Base-by-base conservation (phyloP, 441 rosid genomes). In the Mallotus japonicus region DNA sequence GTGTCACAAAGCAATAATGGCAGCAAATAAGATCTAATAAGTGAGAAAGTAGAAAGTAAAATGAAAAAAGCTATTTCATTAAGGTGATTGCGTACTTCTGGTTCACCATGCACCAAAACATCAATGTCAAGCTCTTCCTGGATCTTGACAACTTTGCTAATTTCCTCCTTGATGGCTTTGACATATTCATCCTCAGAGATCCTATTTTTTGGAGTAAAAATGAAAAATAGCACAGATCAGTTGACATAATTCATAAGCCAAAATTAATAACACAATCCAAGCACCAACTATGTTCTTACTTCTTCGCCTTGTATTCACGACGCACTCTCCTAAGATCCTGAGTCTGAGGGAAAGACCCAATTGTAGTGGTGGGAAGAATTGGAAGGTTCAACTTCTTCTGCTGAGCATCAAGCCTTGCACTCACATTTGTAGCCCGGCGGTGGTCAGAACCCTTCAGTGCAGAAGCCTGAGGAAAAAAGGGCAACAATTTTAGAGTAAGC, bases 321-420 rank as follows among this genome's bases (percentile, higher is more conserved):
- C 99, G 99, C 46, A 92, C 97, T 65, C 92, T 92, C 81, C 99
- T 91, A 72, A 95, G 97, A 57, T 92, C 99, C 67, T 82, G 53
- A 19, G 97, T 95, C 76, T 92, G 99, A 62, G 99, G 97, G 87
- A 95, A 92, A 74, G 99, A 94, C 55, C 99, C 99, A 77, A 92
- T 92, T 73, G 99, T 92, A 47, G 97, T 94, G 76, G 97, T 95
- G 57, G 97, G 96, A 70, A 95, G 97, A 79, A 91, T 76, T 42
- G 99, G 99, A 68, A 95, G 97, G 86, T 95, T 92, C 47, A 92
- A 88, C 83, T 90, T 88, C 83, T 86, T 94, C 92, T 94, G 99
- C 81, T 94, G 97, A 77, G 97, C 87, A 87, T 88, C 97, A n/a
- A 92, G 84, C 78, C 97, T 91, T 22, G 89, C 85, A 73, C 91